These are phyloP conservation scores for Pleurotus salmoneostramineus DNA, from an alignment of 768 basidiomycete genomes.

Conservation along the genomic window DNA sequence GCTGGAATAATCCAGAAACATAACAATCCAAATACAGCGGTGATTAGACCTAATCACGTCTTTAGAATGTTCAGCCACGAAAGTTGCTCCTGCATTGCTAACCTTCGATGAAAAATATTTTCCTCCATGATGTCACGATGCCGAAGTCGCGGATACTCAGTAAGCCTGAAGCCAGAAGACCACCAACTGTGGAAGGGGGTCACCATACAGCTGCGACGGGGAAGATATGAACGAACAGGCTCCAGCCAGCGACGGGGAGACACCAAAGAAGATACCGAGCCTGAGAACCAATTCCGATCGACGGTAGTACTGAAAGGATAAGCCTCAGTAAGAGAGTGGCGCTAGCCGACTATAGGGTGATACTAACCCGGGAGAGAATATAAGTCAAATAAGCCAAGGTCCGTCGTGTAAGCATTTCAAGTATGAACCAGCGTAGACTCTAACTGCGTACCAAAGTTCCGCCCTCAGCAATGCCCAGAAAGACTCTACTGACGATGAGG, in stretches of 20 bases:
- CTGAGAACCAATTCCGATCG: constrained; percentile 31
- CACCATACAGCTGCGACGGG: background rate
- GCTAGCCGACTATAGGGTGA: background rate
- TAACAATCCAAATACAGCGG: constrained; percentile 29
- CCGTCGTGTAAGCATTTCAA: too few relatives aligned
- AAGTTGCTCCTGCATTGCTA: background rate
- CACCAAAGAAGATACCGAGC: constrained; percentile 31
- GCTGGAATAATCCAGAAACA: constrained; percentile 31
- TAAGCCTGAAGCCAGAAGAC: constrained; percentile 33
- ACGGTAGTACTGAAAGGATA: constrained; percentile 26
- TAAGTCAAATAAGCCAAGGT: constrained; percentile 23
- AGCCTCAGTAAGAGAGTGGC: background rate
- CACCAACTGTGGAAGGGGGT: constrained; percentile 24
- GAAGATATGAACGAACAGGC: constrained; percentile 23
- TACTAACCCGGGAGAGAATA: constrained; percentile 29
- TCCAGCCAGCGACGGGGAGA: constrained; percentile 29
- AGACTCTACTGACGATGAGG: constrained; percentile 32
- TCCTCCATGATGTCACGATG: constrained; percentile 28
- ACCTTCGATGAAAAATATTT: constrained; percentile 43
- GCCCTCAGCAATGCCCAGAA: constrained; percentile 38
- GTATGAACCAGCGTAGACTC: too few relatives aligned
- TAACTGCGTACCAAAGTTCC: constrained; percentile 31
- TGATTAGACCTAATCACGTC: constrained; percentile 25
- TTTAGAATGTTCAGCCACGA: background rate
- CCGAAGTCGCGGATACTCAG: constrained; percentile 26